A percentile compares a stretch with the other conserved stretches of the same genome.
Evolutionary conservation across 495 filamentous ascomycete genomes (phyloP).

Genomic region (Penicillium maclennaniae): DNA sequence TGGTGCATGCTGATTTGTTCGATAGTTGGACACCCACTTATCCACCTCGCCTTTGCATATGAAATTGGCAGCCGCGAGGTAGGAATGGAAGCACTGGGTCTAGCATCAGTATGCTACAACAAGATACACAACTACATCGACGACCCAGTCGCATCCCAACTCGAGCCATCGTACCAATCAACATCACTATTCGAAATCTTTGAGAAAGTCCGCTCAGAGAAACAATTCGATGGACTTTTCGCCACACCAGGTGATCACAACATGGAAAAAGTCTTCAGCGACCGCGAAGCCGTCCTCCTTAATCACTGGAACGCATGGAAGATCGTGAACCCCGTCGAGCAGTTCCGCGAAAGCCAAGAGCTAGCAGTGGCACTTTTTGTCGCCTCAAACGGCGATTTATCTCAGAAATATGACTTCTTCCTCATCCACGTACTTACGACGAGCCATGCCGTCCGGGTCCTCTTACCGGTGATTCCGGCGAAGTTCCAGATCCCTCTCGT

Average conservation of each 20-base stretch:
- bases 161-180: slow-evolving; percentile 42
- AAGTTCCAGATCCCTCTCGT: slow-evolving; percentile 70
- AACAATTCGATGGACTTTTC: slow-evolving; percentile 54
- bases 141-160: slow-evolving; percentile 60
- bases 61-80: slow-evolving; percentile 75
- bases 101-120: slow-evolving; percentile 68
- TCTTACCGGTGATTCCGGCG: slow-evolving; percentile 73
- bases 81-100: slow-evolving; percentile 76
- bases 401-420: slow-evolving; percentile 73
- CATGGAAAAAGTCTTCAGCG: slow-evolving; percentile 60
- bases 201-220: slow-evolving; percentile 50
- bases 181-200: slow-evolving; percentile 65
- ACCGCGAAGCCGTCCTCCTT: slow-evolving; percentile 64
- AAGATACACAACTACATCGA: slow-evolving; percentile 76
- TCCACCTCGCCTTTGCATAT: slow-evolving; percentile 85
- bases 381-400: slow-evolving; percentile 44
- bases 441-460: slow-evolving; percentile 79
- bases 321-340: slow-evolving; percentile 57
- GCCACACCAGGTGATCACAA: slow-evolving; percentile 56
- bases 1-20: slow-evolving; percentile 8
- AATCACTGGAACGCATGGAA: slow-evolving; percentile 89
- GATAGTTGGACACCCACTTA: slow-evolving; percentile 79
- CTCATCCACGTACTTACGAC: slow-evolving; percentile 75
- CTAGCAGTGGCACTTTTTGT: slow-evolving; percentile 70
- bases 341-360: slow-evolving; percentile 75